Base-by-base conservation (phyloP, 2,329 filamentous ascomycete species). In the Monilinia vaccinii-corymbosi region DNA sequence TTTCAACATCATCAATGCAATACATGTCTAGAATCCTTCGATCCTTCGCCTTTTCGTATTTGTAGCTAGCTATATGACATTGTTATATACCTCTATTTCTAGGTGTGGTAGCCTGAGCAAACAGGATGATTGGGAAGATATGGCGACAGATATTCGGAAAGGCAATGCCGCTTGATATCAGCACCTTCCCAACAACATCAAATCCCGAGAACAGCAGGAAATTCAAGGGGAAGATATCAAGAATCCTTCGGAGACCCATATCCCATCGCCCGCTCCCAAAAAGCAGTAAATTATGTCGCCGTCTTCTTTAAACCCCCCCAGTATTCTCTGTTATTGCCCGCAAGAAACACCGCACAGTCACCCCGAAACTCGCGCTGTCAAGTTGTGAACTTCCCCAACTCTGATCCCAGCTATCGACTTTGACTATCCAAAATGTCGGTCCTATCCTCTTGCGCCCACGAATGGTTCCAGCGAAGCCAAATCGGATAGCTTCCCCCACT, bases 101-200 rank as follows among this genome's bases (percentile, higher is more conserved):
- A n/a, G n/a, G n/a, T n/a, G n/a, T n/a, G n/a, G n/a, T n/a, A n/a
- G 25, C 25, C 25, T 3, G 31, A 13, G 8, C 18, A 18, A 11
- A 21, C 16, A 23, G n/a, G 32, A 5, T 3, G 4, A 42, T 16
- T 11, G 6, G 16, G 32, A n/a, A 0, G 6, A 4, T n/a, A 1
- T 28, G 2, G 25, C 7, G 11, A 21, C n/a, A 4, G 11, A 31
- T 10, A n/a, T 18, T 52, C 50, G 7, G n/a, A 14, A 42, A 13
- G 25, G 13, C 14, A n/a, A 55, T 44, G 9, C 11, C 4, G 28
- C 25, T 34, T 14, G 7, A 55, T 34, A 23, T 32, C 28, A 32
- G n/a, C 23, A 44, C 51, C 32, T 44, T 44, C 38, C 51, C n/a
- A 16, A 18, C 28, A 53, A 44, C 32, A 55, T 55, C 18, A 38